Evolutionary conservation across 2,329 filamentous ascomycete genomes (phyloP), one percentile per base, ranked within the genome.

Genomic region (Drechslera avenae): DNA sequence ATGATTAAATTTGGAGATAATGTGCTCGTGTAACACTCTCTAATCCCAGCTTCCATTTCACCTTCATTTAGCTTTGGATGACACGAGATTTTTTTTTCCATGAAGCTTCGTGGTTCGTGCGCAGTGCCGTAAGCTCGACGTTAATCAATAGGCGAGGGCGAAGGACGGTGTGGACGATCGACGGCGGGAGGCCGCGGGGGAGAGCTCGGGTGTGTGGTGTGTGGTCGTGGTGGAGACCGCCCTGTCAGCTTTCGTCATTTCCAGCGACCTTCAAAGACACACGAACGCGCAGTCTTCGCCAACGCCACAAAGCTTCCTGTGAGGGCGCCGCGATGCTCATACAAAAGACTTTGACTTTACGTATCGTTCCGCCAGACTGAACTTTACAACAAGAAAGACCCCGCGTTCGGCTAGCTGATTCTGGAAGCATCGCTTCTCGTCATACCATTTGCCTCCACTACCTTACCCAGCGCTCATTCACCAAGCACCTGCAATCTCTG

Each of bases 241-340:
- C 32, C 26, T 47, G 36, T 56, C 46, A 43, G 26, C 48, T 50
- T 58, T 54, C 54, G 57, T 60, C 57, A 60, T 56, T 46, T 32
- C 26, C 46, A 33, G 46, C 45, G 42, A 43, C 43, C 36, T 43
- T 21, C 16, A 31, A 40, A 37, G 14, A 26, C 49, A 37, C 31
- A 30, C 47, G 45, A 36, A 57, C 48, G 39, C 46, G 40, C 36
- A 37, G 19, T 32, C n/a, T 32, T 36, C 36, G 23, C 33, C 39
- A 33, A 42, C 41, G 21, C 28, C 32, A 28, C 41, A 16, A 40
- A 39, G 4, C 12, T 18, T 28, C 36, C 47, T 31, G 47, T 35
- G 47, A 50, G 48, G 57, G 64, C 49, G 54, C 54, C 60, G 64
- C 52, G 40, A 71, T 71, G 67, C 65, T 49, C 40, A 42, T 50